Conservation (phyloP, 1,139 yeast genomes). For the Kazachstania sp. region DNA sequence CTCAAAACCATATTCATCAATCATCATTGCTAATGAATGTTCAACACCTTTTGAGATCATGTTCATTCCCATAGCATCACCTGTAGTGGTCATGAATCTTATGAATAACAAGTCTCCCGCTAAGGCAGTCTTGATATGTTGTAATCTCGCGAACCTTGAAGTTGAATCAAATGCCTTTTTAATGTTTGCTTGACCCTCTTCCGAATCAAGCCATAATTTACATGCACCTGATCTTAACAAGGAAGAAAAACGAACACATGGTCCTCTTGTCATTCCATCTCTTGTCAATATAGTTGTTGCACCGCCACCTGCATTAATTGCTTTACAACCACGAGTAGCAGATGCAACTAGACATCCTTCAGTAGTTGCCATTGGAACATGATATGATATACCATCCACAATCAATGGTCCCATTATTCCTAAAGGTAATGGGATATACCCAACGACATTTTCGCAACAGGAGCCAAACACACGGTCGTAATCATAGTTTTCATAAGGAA, state of each 20-base stretch:
- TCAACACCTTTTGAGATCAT: constrained; percentile 99
- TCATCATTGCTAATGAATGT: constrained; percentile 72
- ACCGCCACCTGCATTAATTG: constrained; percentile 96
- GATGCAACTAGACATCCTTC: constrained; percentile 98
- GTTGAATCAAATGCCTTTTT: constrained; percentile 94
- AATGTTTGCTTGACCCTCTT: constrained; percentile 74
- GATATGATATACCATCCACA: constrained; percentile 78
- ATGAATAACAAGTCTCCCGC: constrained; percentile 90
- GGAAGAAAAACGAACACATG: constrained; percentile 83
- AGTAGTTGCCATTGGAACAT: constrained; percentile 98
- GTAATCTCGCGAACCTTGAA: constrained; percentile 92
- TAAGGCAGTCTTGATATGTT: constrained; percentile 81
- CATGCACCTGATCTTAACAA: constrained; percentile 88
- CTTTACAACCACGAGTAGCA: constrained; percentile 99
- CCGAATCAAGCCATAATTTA: constrained; percentile 91
- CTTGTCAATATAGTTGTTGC: constrained; percentile 82
- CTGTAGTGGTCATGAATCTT: constrained; percentile 93
- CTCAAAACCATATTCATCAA: constrained; percentile 79
- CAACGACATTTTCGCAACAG: constrained; percentile 97
- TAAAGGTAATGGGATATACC: constrained; percentile 90
- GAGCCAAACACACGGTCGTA: constrained; percentile 97
- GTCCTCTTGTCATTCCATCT: constrained; percentile 99
- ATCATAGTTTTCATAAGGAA: constrained; percentile 80
- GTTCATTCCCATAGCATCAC: constrained; percentile 99
- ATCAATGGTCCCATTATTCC: constrained; percentile 97